Conservation (phyloP, 228 moss, liverwort and hornwort species). For the Sphagnum magellanicum region DNA sequence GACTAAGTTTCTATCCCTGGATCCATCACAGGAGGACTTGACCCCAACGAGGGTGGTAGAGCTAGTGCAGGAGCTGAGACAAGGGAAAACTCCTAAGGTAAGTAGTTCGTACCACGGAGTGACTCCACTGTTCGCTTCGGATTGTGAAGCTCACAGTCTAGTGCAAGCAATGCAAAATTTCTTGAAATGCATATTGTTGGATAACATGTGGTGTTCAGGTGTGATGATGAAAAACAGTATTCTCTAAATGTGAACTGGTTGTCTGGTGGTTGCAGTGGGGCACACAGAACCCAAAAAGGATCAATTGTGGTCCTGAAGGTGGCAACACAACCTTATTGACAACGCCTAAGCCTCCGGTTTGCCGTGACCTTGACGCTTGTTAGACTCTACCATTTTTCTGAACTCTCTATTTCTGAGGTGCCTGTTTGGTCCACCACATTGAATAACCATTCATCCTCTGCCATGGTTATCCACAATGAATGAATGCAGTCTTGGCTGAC, state of each 20-base stretch:
- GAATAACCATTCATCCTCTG: too few relatives aligned
- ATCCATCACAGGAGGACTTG: slow-evolving; percentile 78
- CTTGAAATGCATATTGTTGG: not conserved
- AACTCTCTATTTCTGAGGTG: too few relatives aligned
- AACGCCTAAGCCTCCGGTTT: slow-evolving; percentile 65
- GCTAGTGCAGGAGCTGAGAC: slow-evolving; percentile 68
- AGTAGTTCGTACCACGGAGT: not conserved
- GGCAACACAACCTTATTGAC: slow-evolving; percentile 65
- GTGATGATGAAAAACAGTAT: not conserved
- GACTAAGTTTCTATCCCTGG: not conserved
- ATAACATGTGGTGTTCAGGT: not conserved
- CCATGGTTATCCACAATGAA: too few relatives aligned
- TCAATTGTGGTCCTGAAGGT: slow-evolving; percentile 71
- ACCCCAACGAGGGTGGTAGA: slow-evolving; percentile 72
- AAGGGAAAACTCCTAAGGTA: slow-evolving; percentile 79
- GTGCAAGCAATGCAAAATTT: not conserved
- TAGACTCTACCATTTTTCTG: slow-evolving; percentile 7
- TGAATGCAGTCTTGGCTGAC: too few relatives aligned
- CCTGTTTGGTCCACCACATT: too few relatives aligned
- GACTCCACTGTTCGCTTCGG: not conserved
- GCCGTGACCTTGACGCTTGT: slow-evolving; percentile 69
- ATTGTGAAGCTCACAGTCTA: not conserved
- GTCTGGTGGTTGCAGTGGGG: slow-evolving; percentile 50
- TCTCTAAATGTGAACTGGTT: slow-evolving; percentile 1
- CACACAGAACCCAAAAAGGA: slow-evolving; percentile 68